Conservation (phyloP, 106 monocot genomes). For the Allium fistulosum region DNA sequence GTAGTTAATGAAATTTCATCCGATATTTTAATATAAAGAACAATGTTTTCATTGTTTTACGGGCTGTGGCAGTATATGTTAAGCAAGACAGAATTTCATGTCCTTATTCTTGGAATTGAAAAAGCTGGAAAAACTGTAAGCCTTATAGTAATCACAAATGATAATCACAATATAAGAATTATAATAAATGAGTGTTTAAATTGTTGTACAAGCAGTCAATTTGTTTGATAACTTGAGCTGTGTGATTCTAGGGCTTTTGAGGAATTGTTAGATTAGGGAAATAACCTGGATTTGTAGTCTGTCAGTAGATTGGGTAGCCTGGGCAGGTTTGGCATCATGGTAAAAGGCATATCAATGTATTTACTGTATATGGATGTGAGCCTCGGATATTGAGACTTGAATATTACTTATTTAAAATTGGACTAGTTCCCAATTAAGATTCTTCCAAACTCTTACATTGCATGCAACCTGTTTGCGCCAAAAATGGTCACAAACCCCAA, state of each 20-base stretch:
- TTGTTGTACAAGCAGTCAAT: background rate
- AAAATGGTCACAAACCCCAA: too few species aligned
- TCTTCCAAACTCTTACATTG: too few species aligned
- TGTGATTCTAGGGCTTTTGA: background rate
- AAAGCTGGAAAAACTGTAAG: conserved; percentile 96
- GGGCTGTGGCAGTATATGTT: conserved; percentile 88
- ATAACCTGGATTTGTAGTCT: background rate
- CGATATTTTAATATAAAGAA: background rate
- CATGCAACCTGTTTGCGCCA: too few species aligned
- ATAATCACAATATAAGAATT: background rate
- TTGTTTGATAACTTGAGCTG: background rate
- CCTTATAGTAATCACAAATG: background rate
- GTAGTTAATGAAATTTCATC: too few species aligned
- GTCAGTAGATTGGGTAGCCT: background rate
- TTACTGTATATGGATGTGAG: too few species aligned
- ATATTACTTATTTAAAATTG: too few species aligned
- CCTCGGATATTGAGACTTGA: too few species aligned
- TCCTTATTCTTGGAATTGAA: conserved; percentile 92
- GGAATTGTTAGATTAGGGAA: background rate
- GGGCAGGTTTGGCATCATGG: background rate
- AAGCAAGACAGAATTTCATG: conserved; percentile 94
- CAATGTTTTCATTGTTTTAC: conserved; percentile 96
- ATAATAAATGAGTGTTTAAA: background rate
- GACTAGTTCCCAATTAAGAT: too few species aligned
- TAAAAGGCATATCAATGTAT: background rate